Percentiles rank a stretch among this genome's conserved stretches.
These are phyloP conservation scores for Mortierella sp. DNA, from an alignment of 371 early-diverging fungal genomes.

Conservation along the genomic window DNA sequence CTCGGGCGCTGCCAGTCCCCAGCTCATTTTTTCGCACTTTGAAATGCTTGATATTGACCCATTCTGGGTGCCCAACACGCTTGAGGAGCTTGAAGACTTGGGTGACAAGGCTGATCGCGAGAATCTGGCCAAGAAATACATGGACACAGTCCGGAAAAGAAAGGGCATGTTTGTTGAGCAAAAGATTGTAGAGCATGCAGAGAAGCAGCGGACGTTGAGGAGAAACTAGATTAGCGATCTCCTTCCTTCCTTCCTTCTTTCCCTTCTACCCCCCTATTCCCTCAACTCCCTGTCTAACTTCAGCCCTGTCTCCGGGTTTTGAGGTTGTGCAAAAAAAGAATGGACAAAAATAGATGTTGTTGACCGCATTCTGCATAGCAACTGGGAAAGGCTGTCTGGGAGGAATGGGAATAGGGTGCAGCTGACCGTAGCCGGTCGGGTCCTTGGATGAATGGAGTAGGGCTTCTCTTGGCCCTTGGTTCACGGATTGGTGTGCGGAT, in stretches of 20 bases:
- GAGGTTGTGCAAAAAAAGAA: too few species aligned
- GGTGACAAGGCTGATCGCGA: conserved; percentile 97
- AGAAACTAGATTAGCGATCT: conserved; percentile 44
- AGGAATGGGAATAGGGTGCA: too few species aligned
- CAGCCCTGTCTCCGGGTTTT: too few species aligned
- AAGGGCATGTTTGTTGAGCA: conserved; percentile 94
- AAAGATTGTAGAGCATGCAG: conserved; percentile 92
- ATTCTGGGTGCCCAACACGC: conserved; percentile 98
- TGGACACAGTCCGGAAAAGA: conserved; percentile 93
- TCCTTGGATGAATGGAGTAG: too few species aligned
- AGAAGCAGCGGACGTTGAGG: conserved; percentile 93
- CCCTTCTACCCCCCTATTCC: too few species aligned
- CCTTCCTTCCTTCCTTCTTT: not conserved
- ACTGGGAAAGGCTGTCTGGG: too few species aligned
- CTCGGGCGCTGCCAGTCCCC: conserved; percentile 94
- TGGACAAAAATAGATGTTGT: too few species aligned
- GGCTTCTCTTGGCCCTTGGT: too few species aligned
- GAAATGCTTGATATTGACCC: conserved; percentile 95
- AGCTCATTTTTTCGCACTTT: conserved; percentile 86
- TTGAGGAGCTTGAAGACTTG: conserved; percentile 96
- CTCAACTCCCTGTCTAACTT: too few species aligned
- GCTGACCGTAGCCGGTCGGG: too few species aligned
- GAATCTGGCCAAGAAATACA: conserved; percentile 94
- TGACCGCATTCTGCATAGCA: too few species aligned
- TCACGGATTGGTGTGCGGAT: too few species aligned